Evolutionary conservation across 2,329 filamentous ascomycete species (phyloP).

Genomic region (Fusarium sacchari): DNA sequence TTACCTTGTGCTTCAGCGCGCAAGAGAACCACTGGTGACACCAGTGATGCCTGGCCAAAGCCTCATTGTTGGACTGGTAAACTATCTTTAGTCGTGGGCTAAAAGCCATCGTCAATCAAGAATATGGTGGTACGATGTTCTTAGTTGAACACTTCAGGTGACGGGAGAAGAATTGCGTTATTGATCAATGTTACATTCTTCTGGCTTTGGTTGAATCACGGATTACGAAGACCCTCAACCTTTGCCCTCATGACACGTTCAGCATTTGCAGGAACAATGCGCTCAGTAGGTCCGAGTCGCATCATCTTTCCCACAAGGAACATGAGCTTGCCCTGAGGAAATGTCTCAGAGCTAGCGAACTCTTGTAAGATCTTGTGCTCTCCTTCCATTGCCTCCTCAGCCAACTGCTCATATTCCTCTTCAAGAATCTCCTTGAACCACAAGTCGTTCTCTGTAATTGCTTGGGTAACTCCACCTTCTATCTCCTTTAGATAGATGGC

Average conservation of each 20-base stretch:
- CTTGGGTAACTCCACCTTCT: constrained; percentile 53
- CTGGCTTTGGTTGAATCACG: constrained; percentile 16
- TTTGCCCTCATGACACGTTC: constrained; percentile 57
- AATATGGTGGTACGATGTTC: constrained; percentile 32
- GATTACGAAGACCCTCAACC: constrained; percentile 38
- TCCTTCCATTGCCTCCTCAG: constrained; percentile 54
- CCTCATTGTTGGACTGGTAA: constrained; percentile 28
- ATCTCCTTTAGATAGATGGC: constrained; percentile 61
- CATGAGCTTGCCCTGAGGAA: constrained; percentile 69
- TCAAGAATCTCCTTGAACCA: constrained; percentile 65
- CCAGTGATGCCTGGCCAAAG: constrained; percentile 30
- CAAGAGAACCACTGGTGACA: constrained; percentile 32
- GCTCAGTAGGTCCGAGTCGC: constrained; percentile 61
- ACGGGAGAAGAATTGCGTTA: constrained; percentile 20
- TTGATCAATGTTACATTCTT: constrained; percentile 13
- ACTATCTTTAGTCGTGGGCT: constrained; percentile 27
- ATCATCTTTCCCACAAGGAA: constrained; percentile 70
- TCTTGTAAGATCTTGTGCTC: constrained; percentile 59
- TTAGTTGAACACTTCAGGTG: constrained; percentile 17
- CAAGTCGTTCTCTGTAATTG: constrained; percentile 58
- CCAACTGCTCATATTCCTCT: constrained; percentile 60
- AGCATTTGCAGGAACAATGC: constrained; percentile 63
- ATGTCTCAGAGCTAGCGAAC: constrained; percentile 57
- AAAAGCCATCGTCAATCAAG: constrained; percentile 8
- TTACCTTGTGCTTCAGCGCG: constrained; percentile 27